Base-by-base conservation (phyloP, 2,329 filamentous ascomycete species). In the Calycina marina region DNA sequence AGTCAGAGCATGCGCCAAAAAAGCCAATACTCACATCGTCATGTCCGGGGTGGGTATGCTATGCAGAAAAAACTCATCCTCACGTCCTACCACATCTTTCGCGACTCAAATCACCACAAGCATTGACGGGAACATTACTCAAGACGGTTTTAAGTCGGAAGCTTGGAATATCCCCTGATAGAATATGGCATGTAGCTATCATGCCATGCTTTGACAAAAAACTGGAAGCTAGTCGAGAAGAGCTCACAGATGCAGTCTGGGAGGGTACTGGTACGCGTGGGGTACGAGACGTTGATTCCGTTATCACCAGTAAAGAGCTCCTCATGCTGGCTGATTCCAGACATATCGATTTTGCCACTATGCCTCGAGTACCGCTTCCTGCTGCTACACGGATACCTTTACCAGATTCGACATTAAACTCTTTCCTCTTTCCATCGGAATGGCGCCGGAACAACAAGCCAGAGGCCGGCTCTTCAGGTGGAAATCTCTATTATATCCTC, bases 161-260 rank as follows among this genome's bases (percentile, higher is more conserved):
- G 32, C 67, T 86, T 40, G 72, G 72, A 18, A 73, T 94, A 30
- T 57, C 77, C 1, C 79, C 85, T 0, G 74, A 77, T 40, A 72
- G 76, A 44, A 85, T 98, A 52, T 98, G 88, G 83, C 88, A 96
- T 56, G 58, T 96, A 32, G 84, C 88, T 9, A 67, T 98, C 28
- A 98, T 98, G 90, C 90, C 90, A 13, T 98, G 90, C 56, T 96
- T 98, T 55, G 90, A 98, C 56, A 98, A 98, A 63, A 98, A 98
- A 56, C 69, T 98, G 16, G 90, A 98, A 59, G 90, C 90, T 5
- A 93, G 85, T 46, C 76, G 90, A 32, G 78, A 85, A 54, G 90
- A 98, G 56, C 69, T 98, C 24, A 96, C 86, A 1, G 80, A 88
- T 51, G 60, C 68, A 5, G 70, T 72, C 11, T 94, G 86, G 86